Evolutionary conservation across 1,139 yeast species (phyloP).

Genomic region (Zhuliangozyma blackwelliae): DNA sequence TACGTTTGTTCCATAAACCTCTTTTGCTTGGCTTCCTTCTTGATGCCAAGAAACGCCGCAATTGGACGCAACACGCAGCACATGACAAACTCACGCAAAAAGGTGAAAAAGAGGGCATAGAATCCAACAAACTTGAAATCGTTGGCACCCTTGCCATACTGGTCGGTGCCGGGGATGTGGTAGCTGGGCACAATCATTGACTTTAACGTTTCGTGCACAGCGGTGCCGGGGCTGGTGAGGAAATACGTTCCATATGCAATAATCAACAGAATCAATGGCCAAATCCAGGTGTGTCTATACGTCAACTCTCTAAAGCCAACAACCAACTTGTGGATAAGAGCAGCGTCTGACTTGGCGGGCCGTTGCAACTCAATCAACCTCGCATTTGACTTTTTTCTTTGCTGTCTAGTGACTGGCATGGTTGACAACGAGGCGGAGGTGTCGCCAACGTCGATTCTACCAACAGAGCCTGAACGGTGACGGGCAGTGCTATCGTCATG

Average conservation of each 20-base stretch:
- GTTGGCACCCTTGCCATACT: constrained; percentile 81
- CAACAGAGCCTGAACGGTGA: constrained; percentile 37
- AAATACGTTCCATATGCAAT: constrained; percentile 37
- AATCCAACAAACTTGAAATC: constrained; percentile 78
- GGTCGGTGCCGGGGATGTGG: constrained; percentile 49
- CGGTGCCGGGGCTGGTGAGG: constrained; percentile 49
- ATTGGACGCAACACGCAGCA: constrained; percentile 72
- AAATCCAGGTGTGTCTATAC: constrained; percentile 75
- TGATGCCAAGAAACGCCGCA: constrained; percentile 53
- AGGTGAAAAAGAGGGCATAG: constrained; percentile 84
- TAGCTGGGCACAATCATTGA: constrained; percentile 70
- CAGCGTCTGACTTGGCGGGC: constrained; percentile 32
- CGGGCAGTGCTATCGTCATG: too few relatives aligned
- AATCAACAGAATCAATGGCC: constrained; percentile 52
- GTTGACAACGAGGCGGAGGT: constrained; percentile 43
- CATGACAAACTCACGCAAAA: constrained; percentile 88
- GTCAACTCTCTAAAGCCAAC: constrained; percentile 56
- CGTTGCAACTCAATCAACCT: constrained; percentile 28
- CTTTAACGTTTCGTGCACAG: constrained; percentile 53
- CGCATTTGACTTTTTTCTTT: constrained; percentile 29
- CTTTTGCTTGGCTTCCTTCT: constrained; percentile 53
- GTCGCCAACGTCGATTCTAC: constrained; percentile 57
- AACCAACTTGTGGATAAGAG: constrained; percentile 47
- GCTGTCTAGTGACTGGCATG: constrained; percentile 36
- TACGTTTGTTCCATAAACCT: constrained; percentile 95